A percentile compares a stretch with the other conserved stretches of the same genome.
phyloP scores from a whole-genome alignment of 495 filamentous ascomycete genomes.

The Penicillium crystallinum region DNA sequence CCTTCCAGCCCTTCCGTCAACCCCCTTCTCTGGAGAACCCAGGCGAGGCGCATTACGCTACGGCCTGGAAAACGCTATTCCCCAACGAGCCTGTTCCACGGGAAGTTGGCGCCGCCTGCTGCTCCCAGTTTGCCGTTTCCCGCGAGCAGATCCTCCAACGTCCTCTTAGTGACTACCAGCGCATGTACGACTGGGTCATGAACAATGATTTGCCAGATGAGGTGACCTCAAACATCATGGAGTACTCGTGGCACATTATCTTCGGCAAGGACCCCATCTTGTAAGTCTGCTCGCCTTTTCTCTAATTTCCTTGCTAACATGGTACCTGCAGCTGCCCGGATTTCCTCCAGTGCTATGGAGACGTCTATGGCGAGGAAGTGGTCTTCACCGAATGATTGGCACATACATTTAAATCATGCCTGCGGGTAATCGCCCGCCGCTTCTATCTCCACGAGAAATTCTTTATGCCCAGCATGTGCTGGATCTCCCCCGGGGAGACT shows the following conservation, averaged over 20 bases:
- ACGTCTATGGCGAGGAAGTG: constrained; percentile 41
- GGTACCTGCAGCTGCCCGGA: constrained; percentile 38
- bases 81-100: constrained; percentile 40
- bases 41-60: constrained; percentile 34
- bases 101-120: constrained; percentile 53
- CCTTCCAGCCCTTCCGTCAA: constrained; percentile 39
- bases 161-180: constrained; percentile 48
- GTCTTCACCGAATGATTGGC: constrained; percentile 2
- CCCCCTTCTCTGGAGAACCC: constrained; percentile 49
- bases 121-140: constrained; percentile 65
- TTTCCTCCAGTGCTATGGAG: constrained; percentile 40
- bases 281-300: constrained; percentile 22
- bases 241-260: constrained; percentile 53
- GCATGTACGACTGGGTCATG: constrained; percentile 57
- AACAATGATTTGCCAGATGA: constrained; percentile 42
- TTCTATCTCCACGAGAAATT: neutral
- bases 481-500: neutral
- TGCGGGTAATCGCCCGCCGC: neutral
- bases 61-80: constrained; percentile 43
- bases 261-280: constrained; percentile 50
- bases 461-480: neutral
- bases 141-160: constrained; percentile 46
- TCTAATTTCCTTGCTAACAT: constrained; percentile 7
- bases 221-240: constrained; percentile 43
- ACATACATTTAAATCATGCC: neutral